Conservation (phyloP, 176 grass and related monocot species). For the Cenchrus purpureus region DNA sequence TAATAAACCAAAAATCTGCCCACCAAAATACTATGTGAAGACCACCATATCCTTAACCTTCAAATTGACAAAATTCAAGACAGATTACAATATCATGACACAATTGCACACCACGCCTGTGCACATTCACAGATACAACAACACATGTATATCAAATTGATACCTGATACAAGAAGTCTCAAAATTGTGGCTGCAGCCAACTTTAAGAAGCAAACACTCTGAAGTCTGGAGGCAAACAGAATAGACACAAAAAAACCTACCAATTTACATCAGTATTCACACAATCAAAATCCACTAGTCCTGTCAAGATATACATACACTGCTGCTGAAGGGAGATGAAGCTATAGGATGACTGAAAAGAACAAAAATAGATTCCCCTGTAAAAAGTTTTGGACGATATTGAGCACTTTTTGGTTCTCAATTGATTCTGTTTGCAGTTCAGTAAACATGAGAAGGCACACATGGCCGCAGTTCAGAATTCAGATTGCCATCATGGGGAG, state of each 20-base stretch:
- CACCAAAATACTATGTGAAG: neutral
- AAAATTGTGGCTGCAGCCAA: neutral
- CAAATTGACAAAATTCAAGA: neutral
- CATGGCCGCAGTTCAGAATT: neutral
- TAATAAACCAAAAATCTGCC: neutral
- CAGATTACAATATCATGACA: neutral
- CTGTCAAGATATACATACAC: conserved; percentile 27
- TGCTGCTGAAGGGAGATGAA: neutral
- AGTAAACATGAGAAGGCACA: neutral
- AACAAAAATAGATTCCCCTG: neutral
- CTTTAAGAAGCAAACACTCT: neutral
- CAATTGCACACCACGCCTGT: neutral
- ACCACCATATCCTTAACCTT: neutral
- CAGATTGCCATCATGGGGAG: neutral
- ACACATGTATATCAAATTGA: neutral
- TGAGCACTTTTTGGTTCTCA: neutral
- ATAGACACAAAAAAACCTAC: neutral
- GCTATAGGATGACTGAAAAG: neutral
- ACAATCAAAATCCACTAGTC: conserved; percentile 11
- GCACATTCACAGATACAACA: neutral
- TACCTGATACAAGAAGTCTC: conserved; percentile 16
- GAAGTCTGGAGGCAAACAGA: neutral
- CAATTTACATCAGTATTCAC: conserved; percentile 17
- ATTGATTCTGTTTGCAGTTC: neutral
- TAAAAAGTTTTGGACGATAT: neutral